A percentile compares a stretch with the other conserved stretches of the same genome.
phyloP scores from a whole-genome alignment of 2,329 filamentous ascomycete species.

The Ilyonectria robusta region DNA sequence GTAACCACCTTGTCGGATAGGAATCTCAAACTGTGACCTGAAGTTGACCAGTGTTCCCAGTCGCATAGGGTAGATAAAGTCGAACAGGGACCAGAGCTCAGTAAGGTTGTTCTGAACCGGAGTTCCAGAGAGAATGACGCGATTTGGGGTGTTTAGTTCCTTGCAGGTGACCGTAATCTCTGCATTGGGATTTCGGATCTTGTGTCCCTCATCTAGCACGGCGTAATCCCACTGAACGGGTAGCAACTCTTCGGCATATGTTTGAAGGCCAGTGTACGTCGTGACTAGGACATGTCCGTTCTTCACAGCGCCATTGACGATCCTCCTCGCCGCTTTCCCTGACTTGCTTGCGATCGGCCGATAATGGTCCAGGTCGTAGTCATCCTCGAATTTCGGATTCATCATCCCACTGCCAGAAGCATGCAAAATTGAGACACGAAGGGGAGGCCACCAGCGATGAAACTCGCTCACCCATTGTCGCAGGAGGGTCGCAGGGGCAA shows the following conservation, averaged over 20 bases:
- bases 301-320: slow-evolving; percentile 85
- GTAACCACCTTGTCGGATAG: slow-evolving; percentile 93
- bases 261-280: slow-evolving; percentile 95
- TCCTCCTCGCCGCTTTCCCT: slow-evolving; percentile 77
- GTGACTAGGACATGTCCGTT: slow-evolving; percentile 95
- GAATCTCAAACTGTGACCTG: slow-evolving; percentile 91
- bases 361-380: slow-evolving; percentile 63
- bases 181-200: slow-evolving; percentile 96
- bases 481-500: slow-evolving; percentile 94
- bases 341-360: slow-evolving; percentile 53
- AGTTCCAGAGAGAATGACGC: slow-evolving; percentile 94
- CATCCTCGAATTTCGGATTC: slow-evolving; percentile 77
- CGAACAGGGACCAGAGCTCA: slow-evolving; percentile 97
- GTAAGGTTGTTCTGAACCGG: slow-evolving; percentile 98
- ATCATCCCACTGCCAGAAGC: slow-evolving; percentile 97
- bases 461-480: slow-evolving; percentile 99
- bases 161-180: slow-evolving; percentile 97
- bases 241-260: slow-evolving; percentile 86
- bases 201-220: slow-evolving; percentile 96
- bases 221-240: slow-evolving; percentile 93
- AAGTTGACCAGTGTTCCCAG: slow-evolving; percentile 93
- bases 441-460: slow-evolving; percentile 99
- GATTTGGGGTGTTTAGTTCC: slow-evolving; percentile 88
- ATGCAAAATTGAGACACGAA: slow-evolving; percentile 94
- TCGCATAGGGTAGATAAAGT: slow-evolving; percentile 97